These are phyloP conservation scores for Agroathelia rolfsii DNA, from an alignment of 1,284 basidiomycete species.

Conservation along the genomic window DNA sequence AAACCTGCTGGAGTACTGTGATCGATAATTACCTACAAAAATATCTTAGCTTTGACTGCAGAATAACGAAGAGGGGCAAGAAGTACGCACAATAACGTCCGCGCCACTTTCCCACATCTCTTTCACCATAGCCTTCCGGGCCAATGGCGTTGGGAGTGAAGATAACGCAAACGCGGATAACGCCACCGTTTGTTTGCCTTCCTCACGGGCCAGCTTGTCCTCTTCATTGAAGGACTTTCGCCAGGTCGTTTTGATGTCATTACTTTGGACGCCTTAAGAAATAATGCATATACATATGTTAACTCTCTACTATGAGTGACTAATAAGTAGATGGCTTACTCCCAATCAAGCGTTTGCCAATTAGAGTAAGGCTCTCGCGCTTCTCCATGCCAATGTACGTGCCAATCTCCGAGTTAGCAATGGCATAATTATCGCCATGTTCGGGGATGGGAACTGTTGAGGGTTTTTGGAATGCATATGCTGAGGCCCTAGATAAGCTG, in stretches of 20 bases:
- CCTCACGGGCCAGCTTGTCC: slow-evolving; percentile 25
- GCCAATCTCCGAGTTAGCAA: slow-evolving; percentile 35
- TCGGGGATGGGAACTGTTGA: no score
- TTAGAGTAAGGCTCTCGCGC: slow-evolving; percentile 53
- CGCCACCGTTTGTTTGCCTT: slow-evolving; percentile 52
- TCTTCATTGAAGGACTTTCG: slow-evolving; percentile 44
- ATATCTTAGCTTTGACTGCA: slow-evolving; percentile 8
- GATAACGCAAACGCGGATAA: slow-evolving; percentile 83
- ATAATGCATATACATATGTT: slow-evolving; percentile 37
- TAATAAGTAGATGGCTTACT: slow-evolving; percentile 28
- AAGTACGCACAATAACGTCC: slow-evolving; percentile 52
- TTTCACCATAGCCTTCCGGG: slow-evolving; percentile 61
- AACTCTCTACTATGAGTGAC: slow-evolving; percentile 5
- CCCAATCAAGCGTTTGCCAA: slow-evolving; percentile 53
- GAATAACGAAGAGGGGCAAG: slow-evolving; percentile 13
- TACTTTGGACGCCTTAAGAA: slow-evolving; percentile 26
- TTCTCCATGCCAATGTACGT: slow-evolving; percentile 65
- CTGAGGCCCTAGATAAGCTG: slow-evolving; percentile 41
- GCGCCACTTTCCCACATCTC: slow-evolving; percentile 90
- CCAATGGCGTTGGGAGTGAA: slow-evolving; percentile 50
- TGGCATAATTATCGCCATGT: slow-evolving; percentile 8
- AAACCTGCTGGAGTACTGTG: slow-evolving; percentile 75
- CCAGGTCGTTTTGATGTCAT: no score
- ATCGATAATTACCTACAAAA: slow-evolving; percentile 75
- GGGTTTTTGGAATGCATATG: slow-evolving; percentile 48